These are phyloP conservation scores for Auricularia cornea DNA, from an alignment of 768 basidiomycete genomes.

Conservation along the genomic window DNA sequence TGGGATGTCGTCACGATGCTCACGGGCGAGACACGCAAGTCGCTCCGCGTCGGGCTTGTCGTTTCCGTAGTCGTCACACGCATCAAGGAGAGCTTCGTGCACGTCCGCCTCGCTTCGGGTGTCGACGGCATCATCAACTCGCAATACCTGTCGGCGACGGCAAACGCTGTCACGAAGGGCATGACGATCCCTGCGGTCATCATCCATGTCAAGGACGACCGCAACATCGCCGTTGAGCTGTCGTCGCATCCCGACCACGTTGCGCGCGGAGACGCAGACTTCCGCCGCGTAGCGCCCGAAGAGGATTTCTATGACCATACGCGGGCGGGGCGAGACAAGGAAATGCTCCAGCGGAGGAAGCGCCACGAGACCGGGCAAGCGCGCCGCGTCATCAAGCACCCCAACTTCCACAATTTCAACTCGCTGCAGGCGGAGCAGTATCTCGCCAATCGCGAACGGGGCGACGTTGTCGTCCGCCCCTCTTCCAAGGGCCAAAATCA, in stretches of 20 bases:
- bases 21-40: constrained; percentile 79
- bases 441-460: constrained; percentile 82
- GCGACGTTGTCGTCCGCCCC: constrained; percentile 93
- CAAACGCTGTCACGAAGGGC: constrained; percentile 58
- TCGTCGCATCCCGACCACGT: constrained; percentile 62
- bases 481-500: constrained; percentile 92
- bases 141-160: constrained; percentile 39
- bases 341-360: constrained; percentile 74
- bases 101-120: constrained; percentile 84
- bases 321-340: constrained; percentile 58
- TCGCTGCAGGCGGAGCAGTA: constrained; percentile 82
- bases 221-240: constrained; percentile 61
- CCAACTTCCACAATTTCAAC: constrained; percentile 95
- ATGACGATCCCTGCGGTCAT: constrained; percentile 77
- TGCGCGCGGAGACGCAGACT: constrained; percentile 49
- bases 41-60: constrained; percentile 70
- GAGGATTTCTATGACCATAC: constrained; percentile 50
- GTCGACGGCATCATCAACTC: constrained; percentile 72
- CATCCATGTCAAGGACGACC: constrained; percentile 57
- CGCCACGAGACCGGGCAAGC: constrained; percentile 71
- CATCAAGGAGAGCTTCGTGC: constrained; percentile 40
- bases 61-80: constrained; percentile 67
- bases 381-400: constrained; percentile 90
- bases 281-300: constrained; percentile 52
- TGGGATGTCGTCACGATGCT: constrained; percentile 93